Percentiles rank a stretch among this genome's conserved stretches.
Evolutionary conservation across 2,329 filamentous ascomycete genomes (phyloP).

Genomic region (Metarhizium album): DNA sequence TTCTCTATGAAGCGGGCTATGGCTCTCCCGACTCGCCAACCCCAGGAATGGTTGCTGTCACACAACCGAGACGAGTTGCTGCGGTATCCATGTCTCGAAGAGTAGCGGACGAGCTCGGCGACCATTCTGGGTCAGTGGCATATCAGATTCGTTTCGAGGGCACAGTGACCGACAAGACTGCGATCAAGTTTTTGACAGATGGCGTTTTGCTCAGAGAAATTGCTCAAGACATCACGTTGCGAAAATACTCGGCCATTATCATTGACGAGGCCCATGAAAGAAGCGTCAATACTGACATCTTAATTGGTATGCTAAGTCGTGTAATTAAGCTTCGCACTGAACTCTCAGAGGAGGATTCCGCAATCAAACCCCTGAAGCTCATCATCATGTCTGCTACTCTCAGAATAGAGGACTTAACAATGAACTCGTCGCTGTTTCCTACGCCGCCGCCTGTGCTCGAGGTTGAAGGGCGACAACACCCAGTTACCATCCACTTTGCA

Average conservation of each 20-base stretch:
- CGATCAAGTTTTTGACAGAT: constrained; percentile 98
- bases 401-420: constrained; percentile 78
- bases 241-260: constrained; percentile 85
- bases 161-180: constrained; percentile 66
- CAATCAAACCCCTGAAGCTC: constrained; percentile 71
- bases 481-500: constrained; percentile 83
- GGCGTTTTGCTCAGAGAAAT: constrained; percentile 90
- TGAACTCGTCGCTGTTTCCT: constrained; percentile 72
- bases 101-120: constrained; percentile 74
- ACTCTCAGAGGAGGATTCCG: constrained; percentile 60
- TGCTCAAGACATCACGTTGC: constrained; percentile 74
- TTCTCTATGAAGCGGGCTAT: constrained; percentile 88
- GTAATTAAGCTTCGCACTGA: constrained; percentile 76
- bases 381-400: constrained; percentile 98
- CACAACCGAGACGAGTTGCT: constrained; percentile 87
- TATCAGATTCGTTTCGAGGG: constrained; percentile 96
- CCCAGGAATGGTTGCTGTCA: constrained; percentile 87
- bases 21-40: constrained; percentile 68
- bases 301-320: constrained; percentile 94
- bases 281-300: constrained; percentile 92
- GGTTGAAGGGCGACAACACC: constrained; percentile 83
- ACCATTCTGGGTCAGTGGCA: constrained; percentile 65
- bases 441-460: constrained; percentile 73
- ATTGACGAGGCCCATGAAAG: constrained; percentile 97
- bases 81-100: constrained; percentile 95